Conservation (phyloP, 768 basidiomycete species). For the Naganishia friedmannii region DNA sequence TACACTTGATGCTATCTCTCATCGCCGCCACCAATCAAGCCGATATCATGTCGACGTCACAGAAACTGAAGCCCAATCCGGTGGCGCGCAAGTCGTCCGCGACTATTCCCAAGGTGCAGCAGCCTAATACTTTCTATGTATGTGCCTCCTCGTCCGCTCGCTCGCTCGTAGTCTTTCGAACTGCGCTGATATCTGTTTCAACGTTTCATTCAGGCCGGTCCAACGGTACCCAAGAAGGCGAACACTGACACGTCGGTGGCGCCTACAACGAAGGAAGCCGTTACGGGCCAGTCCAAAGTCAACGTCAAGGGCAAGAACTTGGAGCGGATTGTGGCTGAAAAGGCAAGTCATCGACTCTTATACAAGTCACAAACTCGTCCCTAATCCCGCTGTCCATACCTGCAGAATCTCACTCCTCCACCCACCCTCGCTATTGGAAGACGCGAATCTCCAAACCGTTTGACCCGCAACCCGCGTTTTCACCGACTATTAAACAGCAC, state of each 20-base stretch:
- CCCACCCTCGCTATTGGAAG: background rate
- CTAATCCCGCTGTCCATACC: background rate
- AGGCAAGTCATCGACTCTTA: background rate
- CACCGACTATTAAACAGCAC: conserved; percentile 20
- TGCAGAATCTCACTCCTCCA: background rate
- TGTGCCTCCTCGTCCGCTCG: background rate
- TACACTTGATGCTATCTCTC: background rate
- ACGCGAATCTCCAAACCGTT: background rate
- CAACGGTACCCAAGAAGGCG: conserved; percentile 8
- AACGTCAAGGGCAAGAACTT: conserved; percentile 12
- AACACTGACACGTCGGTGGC: background rate
- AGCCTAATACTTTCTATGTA: conserved; percentile 10
- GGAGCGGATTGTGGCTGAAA: conserved; percentile 12
- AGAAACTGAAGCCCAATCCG: background rate
- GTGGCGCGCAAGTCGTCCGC: conserved; percentile 20
- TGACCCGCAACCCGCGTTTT: conserved; percentile 5
- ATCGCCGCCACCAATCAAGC: background rate
- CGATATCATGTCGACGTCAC: conserved; percentile 1
- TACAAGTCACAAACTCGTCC: background rate
- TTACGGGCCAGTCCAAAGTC: conserved; percentile 1
- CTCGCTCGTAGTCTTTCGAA: no score
- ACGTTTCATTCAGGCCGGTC: background rate
- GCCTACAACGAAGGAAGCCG: background rate
- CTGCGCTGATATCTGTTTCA: background rate
- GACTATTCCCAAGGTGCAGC: conserved; percentile 13